These are phyloP conservation scores for Dendrocalamus sinicus DNA, from an alignment of 176 grass and related monocot species.

Conservation along the genomic window DNA sequence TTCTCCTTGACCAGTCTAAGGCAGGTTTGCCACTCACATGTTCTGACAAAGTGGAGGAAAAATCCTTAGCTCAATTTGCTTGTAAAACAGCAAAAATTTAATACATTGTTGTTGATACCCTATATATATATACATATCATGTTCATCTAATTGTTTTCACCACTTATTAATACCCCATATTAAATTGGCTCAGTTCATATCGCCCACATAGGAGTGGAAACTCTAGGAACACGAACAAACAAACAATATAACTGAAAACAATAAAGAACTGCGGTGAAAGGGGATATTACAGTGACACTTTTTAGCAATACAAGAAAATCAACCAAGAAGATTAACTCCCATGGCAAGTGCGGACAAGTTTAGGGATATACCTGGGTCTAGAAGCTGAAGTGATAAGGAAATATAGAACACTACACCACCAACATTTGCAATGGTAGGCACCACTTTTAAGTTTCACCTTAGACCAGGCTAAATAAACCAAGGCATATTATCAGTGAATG, in stretches of 20 bases:
- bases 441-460: not conserved
- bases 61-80: slow-evolving; percentile 18
- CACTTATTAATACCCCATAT: not conserved
- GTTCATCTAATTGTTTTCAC: not conserved
- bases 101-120: not conserved
- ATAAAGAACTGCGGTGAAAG: not conserved
- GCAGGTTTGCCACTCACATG: slow-evolving; percentile 58
- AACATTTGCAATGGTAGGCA: not conserved
- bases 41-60: slow-evolving; percentile 46
- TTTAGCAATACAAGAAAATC: not conserved
- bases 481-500: not conserved
- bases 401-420: not conserved
- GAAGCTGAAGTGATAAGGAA: not conserved
- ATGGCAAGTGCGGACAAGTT: not conserved
- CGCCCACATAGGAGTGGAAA: not conserved
- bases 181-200: not conserved
- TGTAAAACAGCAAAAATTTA: slow-evolving; percentile 17
- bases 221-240: not conserved
- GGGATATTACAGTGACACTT: not conserved
- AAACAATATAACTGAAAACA: slow-evolving; percentile 23
- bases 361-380: not conserved
- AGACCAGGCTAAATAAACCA: not conserved
- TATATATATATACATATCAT: not conserved
- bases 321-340: not conserved
- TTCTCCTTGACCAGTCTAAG: slow-evolving; percentile 85